These are phyloP conservation scores for Fusarium paranaense DNA, from an alignment of 2,329 filamentous ascomycete species.

Conservation along the genomic window DNA sequence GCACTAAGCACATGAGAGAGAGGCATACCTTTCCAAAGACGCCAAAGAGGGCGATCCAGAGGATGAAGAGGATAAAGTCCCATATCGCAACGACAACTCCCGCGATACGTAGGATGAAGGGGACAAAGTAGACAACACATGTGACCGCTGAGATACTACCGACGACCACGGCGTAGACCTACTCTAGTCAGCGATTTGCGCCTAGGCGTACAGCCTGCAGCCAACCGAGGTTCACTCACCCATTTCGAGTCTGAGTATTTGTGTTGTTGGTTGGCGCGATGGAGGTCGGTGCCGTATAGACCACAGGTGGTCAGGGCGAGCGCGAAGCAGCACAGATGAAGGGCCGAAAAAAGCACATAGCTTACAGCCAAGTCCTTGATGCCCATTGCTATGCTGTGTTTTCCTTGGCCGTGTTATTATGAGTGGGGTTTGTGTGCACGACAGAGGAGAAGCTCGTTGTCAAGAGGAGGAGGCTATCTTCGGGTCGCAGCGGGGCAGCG, in stretches of 20 bases:
- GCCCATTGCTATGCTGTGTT: constrained; percentile 52
- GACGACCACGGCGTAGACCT: constrained; percentile 79
- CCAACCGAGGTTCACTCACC: constrained; percentile 58
- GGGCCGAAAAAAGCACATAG: constrained; percentile 67
- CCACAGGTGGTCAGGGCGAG: constrained; percentile 82
- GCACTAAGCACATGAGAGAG: not conserved
- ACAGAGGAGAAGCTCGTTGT: not conserved
- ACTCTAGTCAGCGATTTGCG: constrained; percentile 18
- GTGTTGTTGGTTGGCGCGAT: constrained; percentile 61
- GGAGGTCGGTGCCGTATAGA: constrained; percentile 79
- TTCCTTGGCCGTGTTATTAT: constrained; percentile 1
- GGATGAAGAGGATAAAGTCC: constrained; percentile 78
- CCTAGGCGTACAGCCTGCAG: not conserved
- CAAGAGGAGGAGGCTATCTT: constrained; percentile 13
- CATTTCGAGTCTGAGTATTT: constrained; percentile 74
- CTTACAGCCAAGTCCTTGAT: constrained; percentile 57
- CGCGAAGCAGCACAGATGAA: constrained; percentile 83
- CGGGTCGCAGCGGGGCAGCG: constrained; percentile 4
- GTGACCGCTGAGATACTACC: constrained; percentile 75
- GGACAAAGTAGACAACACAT: constrained; percentile 72
- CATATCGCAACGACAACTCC: constrained; percentile 68
- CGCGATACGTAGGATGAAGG: constrained; percentile 67
- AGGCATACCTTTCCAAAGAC: constrained; percentile 75
- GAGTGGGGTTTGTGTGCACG: not conserved
- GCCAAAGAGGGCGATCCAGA: constrained; percentile 87